Conservation (phyloP, 2,329 filamentous ascomycete species). For the Ophiostoma angusticollis region DNA sequence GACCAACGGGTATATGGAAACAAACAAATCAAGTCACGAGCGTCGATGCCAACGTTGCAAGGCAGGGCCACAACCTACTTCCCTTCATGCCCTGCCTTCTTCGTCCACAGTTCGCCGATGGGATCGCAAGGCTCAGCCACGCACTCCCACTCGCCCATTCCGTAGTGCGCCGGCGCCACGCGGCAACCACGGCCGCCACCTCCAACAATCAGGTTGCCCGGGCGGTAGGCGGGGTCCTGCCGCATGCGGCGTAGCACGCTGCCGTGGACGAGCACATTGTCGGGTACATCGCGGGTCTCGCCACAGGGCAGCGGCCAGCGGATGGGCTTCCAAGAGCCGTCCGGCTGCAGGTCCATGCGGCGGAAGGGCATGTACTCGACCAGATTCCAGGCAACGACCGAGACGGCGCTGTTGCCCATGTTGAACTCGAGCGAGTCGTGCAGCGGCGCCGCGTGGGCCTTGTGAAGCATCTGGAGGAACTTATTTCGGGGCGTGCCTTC, state of each 20-base stretch:
- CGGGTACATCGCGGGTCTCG: slow-evolving; percentile 64
- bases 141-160: slow-evolving; percentile 62
- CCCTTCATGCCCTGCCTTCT: slow-evolving; percentile 15
- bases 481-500: slow-evolving; percentile 14
- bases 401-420: slow-evolving; percentile 39
- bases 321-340: slow-evolving; percentile 69
- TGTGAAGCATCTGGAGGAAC: slow-evolving; percentile 47
- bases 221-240: slow-evolving; percentile 50
- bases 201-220: slow-evolving; percentile 68
- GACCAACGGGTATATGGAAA: no score
- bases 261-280: slow-evolving; percentile 56
- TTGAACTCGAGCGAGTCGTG: slow-evolving; percentile 60
- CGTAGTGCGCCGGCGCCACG: slow-evolving; percentile 44
- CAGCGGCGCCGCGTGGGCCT: slow-evolving; percentile 41
- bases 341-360: slow-evolving; percentile 60
- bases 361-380: slow-evolving; percentile 77
- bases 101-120: slow-evolving; percentile 55
- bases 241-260: slow-evolving; percentile 63
- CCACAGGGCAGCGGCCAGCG: slow-evolving; percentile 68
- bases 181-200: slow-evolving; percentile 61
- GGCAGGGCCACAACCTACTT: no score
- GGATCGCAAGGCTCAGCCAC: slow-evolving; percentile 51
- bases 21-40: no score
- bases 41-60: no score
- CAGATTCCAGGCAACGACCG: slow-evolving; percentile 57